Percentiles rank a stretch among this genome's conserved stretches.
phyloP scores from a whole-genome alignment of 176 grass and related monocot genomes.

The Paspalum notatum region DNA sequence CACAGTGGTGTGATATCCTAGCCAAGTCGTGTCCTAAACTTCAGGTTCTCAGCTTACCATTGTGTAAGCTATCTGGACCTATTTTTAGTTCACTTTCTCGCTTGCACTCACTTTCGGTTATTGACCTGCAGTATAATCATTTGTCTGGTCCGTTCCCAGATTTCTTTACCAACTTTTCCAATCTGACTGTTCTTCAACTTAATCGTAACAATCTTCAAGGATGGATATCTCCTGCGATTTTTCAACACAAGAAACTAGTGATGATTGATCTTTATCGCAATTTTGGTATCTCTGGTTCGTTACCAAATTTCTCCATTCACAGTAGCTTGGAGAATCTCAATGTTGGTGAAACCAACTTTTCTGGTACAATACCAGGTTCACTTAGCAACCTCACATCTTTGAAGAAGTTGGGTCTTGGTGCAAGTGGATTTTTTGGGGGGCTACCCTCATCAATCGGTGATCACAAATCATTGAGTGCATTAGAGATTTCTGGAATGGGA shows the following conservation, averaged over 20 bases:
- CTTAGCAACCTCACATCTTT: no score
- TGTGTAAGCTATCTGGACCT: constrained; percentile 19
- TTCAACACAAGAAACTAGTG: constrained; percentile 36
- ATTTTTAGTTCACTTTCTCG: constrained; percentile 24
- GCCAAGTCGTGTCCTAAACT: constrained; percentile 31
- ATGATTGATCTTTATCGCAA: constrained; percentile 37
- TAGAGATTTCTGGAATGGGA: not conserved
- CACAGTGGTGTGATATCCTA: no score
- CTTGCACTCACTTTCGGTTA: constrained; percentile 25
- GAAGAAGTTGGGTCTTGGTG: no score
- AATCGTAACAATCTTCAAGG: not conserved
- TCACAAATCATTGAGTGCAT: not conserved
- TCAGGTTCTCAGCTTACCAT: constrained; percentile 32
- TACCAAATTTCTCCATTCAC: constrained; percentile 38
- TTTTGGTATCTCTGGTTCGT: constrained; percentile 17
- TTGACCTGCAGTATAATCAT: constrained; percentile 31
- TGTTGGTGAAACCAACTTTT: no score
- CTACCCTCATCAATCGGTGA: no score
- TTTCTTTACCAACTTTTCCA: constrained; percentile 41
- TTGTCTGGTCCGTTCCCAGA: no score
- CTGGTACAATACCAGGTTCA: no score
- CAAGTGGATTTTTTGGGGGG: no score
- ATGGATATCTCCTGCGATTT: constrained; percentile 29
- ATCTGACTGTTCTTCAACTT: constrained; percentile 23
- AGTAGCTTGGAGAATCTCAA: no score